These are phyloP conservation scores for Didymella arachidicola DNA, from an alignment of 2,329 filamentous ascomycete species.

Conservation along the genomic window DNA sequence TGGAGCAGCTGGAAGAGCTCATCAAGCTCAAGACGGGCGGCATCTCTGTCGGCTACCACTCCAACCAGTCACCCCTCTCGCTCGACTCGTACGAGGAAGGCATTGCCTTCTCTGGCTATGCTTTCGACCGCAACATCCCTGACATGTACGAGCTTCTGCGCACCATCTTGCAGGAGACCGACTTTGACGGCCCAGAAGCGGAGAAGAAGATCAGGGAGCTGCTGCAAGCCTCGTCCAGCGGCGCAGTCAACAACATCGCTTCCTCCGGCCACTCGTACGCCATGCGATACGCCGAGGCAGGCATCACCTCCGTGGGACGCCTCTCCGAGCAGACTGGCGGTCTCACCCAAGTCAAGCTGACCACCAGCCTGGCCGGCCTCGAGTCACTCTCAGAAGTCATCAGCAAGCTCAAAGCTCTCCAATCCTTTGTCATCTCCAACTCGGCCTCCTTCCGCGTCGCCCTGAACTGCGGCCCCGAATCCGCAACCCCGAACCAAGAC, in stretches of 20 bases:
- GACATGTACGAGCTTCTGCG: slow-evolving; percentile 88
- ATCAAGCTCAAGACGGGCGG: slow-evolving; percentile 98
- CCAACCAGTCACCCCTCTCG: slow-evolving; percentile 78
- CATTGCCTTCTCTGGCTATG: slow-evolving; percentile 83
- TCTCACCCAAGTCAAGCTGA: slow-evolving; percentile 87
- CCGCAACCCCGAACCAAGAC: slow-evolving; percentile 71
- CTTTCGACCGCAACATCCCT: slow-evolving; percentile 86
- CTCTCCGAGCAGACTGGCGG: slow-evolving; percentile 86
- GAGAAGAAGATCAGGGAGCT: slow-evolving; percentile 85
- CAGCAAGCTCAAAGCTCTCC: slow-evolving; percentile 83
- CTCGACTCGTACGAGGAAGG: slow-evolving; percentile 79
- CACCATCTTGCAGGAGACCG: slow-evolving; percentile 81
- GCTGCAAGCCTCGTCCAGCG: slow-evolving; percentile 84
- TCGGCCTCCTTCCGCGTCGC: slow-evolving; percentile 76
- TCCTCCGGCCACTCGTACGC: slow-evolving; percentile 90
- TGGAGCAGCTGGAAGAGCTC: slow-evolving; percentile 93
- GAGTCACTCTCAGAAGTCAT: slow-evolving; percentile 79
- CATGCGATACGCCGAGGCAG: slow-evolving; percentile 81
- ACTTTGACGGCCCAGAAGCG: slow-evolving; percentile 86
- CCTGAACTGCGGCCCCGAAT: slow-evolving; percentile 83
- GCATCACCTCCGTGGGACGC: slow-evolving; percentile 74
- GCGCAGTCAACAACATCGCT: slow-evolving; percentile 89
- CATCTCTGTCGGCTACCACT: slow-evolving; percentile 82
- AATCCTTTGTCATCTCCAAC: slow-evolving; percentile 76
- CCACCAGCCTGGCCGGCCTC: slow-evolving; percentile 78